Base-by-base conservation (phyloP, 208 protist species). In the Crithidia thermophila region DNA sequence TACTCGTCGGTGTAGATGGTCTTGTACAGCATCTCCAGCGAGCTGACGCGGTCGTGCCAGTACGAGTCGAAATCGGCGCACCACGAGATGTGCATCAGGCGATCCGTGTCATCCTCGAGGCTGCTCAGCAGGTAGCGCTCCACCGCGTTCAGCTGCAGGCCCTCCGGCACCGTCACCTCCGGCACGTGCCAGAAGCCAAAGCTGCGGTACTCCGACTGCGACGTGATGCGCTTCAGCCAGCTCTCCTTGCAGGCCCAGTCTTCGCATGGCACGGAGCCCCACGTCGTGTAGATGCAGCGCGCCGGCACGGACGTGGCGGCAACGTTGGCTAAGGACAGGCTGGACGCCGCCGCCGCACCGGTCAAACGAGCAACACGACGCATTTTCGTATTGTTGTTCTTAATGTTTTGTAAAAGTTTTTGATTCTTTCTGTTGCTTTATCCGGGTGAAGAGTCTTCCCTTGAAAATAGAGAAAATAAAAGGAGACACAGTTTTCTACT, bases 1-100 rank as follows among this genome's bases (percentile, higher is more conserved):
- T 70, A 85, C 16, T 81, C 40, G 31, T 86, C 58, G 0, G 65
- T 72, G 77, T 96, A 96, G 42, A 96, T 72, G 31, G 75, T 84
- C 36, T 70, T 60, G 74, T 80, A 94, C 28, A 94, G 77, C 61
- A 79, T 79, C 34, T 84, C 68, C 57, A 90, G 85, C n/a, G 84
- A 89, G 55, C 77, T 68, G 36, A 94, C 87, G 58, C 87, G 88
- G 66, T 96, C 91, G 31, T 72, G 67, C 91, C 91, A 96, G 79
- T 94, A 96, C 18, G 88, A 76, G 75, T 96, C 91, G 65, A 96
- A 96, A 72, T 94, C 91, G 40, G 86, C 86, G 46, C 84, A 87
- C 91, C 91, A 96, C 76, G 70, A 78, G 18, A 96, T 39, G 51
- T 91, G 59, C 66, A 93, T 51, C 45, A 96, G 77, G 16, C 89